Evolutionary conservation across 768 basidiomycete genomes (phyloP), one percentile per base, ranked within the genome.

Genomic region (Lactarius psammicola): DNA sequence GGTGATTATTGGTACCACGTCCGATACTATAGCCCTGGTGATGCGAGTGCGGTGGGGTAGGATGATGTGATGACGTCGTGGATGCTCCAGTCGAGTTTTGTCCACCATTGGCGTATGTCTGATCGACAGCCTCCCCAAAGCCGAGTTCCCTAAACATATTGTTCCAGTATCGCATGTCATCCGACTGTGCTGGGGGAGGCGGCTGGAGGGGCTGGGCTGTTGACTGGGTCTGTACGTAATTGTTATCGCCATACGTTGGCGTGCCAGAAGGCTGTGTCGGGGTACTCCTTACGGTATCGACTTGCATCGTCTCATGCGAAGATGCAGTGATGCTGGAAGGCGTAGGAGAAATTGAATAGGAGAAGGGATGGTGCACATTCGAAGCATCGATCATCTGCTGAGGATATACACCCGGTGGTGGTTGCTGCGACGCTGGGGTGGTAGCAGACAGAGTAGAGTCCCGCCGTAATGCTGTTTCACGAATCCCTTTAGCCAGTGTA

Each of bases 111-210:
- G 56, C 26, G 69, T 69, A 49, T 64, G 56, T 63, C 34, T 66
- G 61, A 15, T 78, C 77, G 30, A 72, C 74, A 7, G 55, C 64
- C 46, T 73, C 85, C 23, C 85, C 85, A 69, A 86, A 87, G 26
- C 89, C 89, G 18, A 90, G 82, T 69, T 91, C 88, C 54, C 86
- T 76, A 69, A 89, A 85, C 88, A 92, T 90, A 65, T 84, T 84
- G 69, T 84, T 84, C 81, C 85, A 90, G 74, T 92, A 92, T 61
- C 84, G 79, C 13, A 82, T 82, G 73, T 92, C 89, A 68, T 86
- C 84, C 30, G 72, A 65, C 42, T 67, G 60, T 56, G 64, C 33
- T 26, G 56, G 38, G 1, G 36, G 65, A 3, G 15, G 6, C 15
- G 33, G n/a, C 10, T 62, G 65, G 11, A 56, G 23, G 33, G 30